Evolutionary conservation across 495 filamentous ascomycete species (phyloP).

Genomic region (Xylaria curta): DNA sequence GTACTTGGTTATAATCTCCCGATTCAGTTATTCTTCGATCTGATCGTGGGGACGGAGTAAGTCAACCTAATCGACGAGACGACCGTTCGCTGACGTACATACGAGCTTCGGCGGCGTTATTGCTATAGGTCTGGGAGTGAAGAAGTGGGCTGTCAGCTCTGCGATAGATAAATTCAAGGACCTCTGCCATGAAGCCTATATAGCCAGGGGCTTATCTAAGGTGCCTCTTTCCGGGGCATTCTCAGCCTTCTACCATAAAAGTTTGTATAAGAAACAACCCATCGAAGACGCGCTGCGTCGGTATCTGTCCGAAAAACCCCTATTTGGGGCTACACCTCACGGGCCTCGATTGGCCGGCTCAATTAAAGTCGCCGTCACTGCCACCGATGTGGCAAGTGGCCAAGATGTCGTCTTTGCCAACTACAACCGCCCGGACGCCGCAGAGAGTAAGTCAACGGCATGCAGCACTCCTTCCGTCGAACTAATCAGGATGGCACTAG

Average conservation of each 20-base stretch:
- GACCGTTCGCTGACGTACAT: constrained; percentile 14
- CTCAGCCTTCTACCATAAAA: constrained; percentile 44
- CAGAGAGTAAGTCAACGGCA: constrained; percentile 17
- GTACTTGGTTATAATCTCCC: constrained; percentile 47
- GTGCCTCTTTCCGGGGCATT: constrained; percentile 45
- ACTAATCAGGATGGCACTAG: constrained; percentile 18
- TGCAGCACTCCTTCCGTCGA: background rate
- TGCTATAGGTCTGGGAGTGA: constrained; percentile 59
- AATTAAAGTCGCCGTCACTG: constrained; percentile 56
- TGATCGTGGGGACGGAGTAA: constrained; percentile 61
- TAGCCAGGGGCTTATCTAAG: constrained; percentile 43
- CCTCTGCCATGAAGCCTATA: constrained; percentile 53
- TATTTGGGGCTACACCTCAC: constrained; percentile 48
- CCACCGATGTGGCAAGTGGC: constrained; percentile 47
- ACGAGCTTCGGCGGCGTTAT: constrained; percentile 63
- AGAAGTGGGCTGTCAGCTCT: constrained; percentile 52
- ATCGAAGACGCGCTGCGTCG: constrained; percentile 43
- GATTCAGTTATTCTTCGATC: constrained; percentile 55
- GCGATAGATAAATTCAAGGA: constrained; percentile 52
- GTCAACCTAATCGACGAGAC: constrained; percentile 3
- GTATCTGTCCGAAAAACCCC: constrained; percentile 39
- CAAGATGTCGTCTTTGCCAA: constrained; percentile 55
- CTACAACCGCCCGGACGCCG: constrained; percentile 52
- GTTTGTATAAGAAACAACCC: constrained; percentile 51
- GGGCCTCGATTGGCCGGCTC: constrained; percentile 34